Conservation (phyloP, 164 flowering plant species). For the Hamamelis virginiana region DNA sequence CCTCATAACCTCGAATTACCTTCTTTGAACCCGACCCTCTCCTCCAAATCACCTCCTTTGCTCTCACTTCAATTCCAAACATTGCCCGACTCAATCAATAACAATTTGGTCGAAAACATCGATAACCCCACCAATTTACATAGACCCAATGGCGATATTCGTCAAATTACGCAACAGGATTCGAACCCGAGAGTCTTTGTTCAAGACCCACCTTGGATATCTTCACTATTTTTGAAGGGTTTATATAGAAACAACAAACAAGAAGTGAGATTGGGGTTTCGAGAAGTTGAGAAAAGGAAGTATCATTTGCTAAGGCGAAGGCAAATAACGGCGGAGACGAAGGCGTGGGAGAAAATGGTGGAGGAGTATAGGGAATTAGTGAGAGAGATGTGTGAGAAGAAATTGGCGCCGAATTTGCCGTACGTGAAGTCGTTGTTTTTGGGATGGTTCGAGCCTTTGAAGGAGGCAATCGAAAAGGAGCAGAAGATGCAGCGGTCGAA, state of each 20-base stretch:
- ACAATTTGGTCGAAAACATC: constrained; percentile 24
- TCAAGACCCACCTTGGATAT: constrained; percentile 78
- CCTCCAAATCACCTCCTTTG: constrained; percentile 11
- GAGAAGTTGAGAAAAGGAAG: constrained; percentile 47
- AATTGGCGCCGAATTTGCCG: constrained; percentile 84
- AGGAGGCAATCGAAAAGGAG: constrained; percentile 62
- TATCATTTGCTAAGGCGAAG: constrained; percentile 61
- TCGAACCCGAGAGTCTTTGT: constrained; percentile 38
- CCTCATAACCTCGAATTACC: constrained; percentile 29
- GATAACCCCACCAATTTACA: constrained; percentile 25
- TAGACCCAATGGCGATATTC: background rate
- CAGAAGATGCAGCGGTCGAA: constrained; percentile 47
- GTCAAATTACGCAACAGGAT: constrained; percentile 18
- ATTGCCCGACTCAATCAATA: constrained; percentile 36
- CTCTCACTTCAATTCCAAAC: constrained; percentile 33
- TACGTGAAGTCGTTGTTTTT: constrained; percentile 63
- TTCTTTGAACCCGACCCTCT: constrained; percentile 12
- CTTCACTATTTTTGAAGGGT: constrained; percentile 34
- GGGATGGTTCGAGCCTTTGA: constrained; percentile 93
- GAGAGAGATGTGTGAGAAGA: constrained; percentile 78
- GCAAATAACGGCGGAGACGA: constrained; percentile 81
- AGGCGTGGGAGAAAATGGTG: constrained; percentile 83
- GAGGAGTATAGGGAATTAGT: constrained; percentile 73
- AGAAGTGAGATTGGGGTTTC: constrained; percentile 27
- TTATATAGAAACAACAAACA: constrained; percentile 11